Percentiles rank a stretch among this genome's conserved stretches.
Evolutionary conservation across 495 filamentous ascomycete genomes (phyloP).

Genomic region (Pyronema domesticum): DNA sequence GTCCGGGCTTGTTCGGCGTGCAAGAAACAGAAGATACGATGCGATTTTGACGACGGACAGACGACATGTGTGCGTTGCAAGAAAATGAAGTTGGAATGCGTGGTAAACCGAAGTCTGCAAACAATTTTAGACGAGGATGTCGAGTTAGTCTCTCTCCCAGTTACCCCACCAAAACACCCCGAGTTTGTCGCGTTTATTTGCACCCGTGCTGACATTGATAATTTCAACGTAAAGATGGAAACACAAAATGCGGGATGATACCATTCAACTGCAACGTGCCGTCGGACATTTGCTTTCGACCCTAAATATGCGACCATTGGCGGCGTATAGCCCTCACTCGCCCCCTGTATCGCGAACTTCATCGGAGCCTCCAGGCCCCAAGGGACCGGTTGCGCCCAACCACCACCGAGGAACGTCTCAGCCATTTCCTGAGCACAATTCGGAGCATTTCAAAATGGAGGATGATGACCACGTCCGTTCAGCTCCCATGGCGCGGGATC

Average conservation of each 20-base stretch:
- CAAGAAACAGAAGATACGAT: slow-evolving; percentile 27
- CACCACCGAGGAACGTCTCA: too few relatives aligned
- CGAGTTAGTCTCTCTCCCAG: slow-evolving; percentile 19
- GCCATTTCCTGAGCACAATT: too few relatives aligned
- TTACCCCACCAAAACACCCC: neutral
- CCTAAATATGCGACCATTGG: slow-evolving; percentile 17
- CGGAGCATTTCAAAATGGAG: neutral
- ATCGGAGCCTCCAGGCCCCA: slow-evolving; percentile 5
- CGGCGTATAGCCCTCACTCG: slow-evolving; percentile 12
- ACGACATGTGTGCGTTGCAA: slow-evolving; percentile 24
- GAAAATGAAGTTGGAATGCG: slow-evolving; percentile 26
- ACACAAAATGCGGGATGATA: slow-evolving; percentile 23
- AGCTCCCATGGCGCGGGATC: slow-evolving; percentile 32
- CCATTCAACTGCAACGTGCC: slow-evolving; percentile 18
- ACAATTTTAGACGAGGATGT: slow-evolving; percentile 26
- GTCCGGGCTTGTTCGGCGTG: slow-evolving; percentile 26
- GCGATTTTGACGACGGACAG: slow-evolving; percentile 23
- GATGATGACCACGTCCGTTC: slow-evolving; percentile 10
- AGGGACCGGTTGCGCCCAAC: neutral
- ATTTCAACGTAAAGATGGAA: slow-evolving; percentile 16
- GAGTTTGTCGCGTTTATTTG: neutral
- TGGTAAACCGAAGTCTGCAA: slow-evolving; percentile 27
- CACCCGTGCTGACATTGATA: neutral
- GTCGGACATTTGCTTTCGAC: slow-evolving; percentile 17
- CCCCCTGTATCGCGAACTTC: slow-evolving; percentile 14